Base-by-base conservation (phyloP, 1,284 basidiomycete species). In the Apiotrichum akiyoshidainum region DNA sequence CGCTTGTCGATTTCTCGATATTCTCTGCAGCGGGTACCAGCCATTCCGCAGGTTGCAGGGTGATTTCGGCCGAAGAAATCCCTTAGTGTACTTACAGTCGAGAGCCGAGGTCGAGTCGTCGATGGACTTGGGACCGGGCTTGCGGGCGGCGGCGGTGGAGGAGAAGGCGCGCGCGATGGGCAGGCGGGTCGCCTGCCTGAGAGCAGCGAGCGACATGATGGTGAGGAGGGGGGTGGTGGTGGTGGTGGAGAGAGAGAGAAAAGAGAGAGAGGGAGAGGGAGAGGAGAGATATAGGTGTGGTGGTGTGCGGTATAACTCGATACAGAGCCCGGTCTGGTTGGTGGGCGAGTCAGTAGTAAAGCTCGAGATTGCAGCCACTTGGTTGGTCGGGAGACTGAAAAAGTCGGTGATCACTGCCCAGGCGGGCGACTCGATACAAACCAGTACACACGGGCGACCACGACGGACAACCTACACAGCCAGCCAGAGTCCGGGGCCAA, bases 101-200 rank as follows among this genome's bases (percentile, higher is more conserved):
- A 96, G 82, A 12, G 95, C 95, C 35, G 89, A 92, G 0, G 94
- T 97, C 46, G 89, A 92, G 78, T 94, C 91, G 74, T 91, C 87
- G 64, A 93, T 88, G 10, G 83, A 83, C 60, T 75, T 76, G 35
- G 80, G 77, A 19, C 55, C 57, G 33, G 52, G 48, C 47, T 57
- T 53, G 45, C 33, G 49, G 22, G 58, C 51, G 10, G 53, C 46
- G 37, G 58, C 55, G 47, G 67, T 62, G 45, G 63, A 50, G 58
- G 46, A 55, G 59, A 46, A 64, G 52, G 49, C 37, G 53, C 47
- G 45, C 58, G 55, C 52, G 46, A 50, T 41, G 52, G 49, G 35
- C 44, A 39, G 33, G 54, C 52, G 39, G 53, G 31, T 31, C 26
- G 26, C 50, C 44, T 52, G 56, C 57, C 58, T 46, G 46, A 54